Percentiles rank a stretch among this genome's conserved stretches.
These are phyloP conservation scores for Pyrenochaeta sp. DNA, from an alignment of 2,329 filamentous ascomycete species.

Conservation along the genomic window DNA sequence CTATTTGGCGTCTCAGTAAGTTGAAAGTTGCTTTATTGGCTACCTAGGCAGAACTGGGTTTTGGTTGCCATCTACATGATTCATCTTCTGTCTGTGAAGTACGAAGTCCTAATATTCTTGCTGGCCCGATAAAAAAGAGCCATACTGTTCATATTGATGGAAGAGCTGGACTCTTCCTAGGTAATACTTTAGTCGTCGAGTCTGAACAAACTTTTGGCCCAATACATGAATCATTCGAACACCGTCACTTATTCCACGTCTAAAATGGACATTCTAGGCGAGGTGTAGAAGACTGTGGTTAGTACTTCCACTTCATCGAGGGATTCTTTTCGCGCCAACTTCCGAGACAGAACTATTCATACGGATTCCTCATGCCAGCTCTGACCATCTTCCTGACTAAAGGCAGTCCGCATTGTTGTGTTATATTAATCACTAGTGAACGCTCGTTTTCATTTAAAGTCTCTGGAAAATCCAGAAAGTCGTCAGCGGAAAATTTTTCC, in stretches of 20 bases:
- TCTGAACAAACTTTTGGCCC: not conserved
- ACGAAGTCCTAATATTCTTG: not conserved
- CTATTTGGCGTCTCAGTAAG: not conserved
- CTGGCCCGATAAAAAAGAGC: not conserved
- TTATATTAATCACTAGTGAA: no score
- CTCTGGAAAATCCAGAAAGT: no score
- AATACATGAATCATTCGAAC: not conserved
- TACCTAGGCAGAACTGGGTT: not conserved
- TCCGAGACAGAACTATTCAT: no score
- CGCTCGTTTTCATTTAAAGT: no score
- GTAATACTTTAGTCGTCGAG: not conserved
- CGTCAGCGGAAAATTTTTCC: no score
- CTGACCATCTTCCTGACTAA: no score
- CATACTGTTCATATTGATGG: not conserved
- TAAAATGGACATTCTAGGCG: not conserved
- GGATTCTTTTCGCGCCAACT: not conserved
- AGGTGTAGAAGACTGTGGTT: not conserved
- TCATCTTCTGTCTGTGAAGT: not conserved
- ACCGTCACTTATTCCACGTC: not conserved
- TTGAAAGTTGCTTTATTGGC: not conserved
- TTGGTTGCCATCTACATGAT: not conserved
- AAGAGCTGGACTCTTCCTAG: not conserved
- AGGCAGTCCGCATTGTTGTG: no score
- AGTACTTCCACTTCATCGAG: not conserved
- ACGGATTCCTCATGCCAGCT: no score